These are phyloP conservation scores for Sordariomycetes sp. DNA, from an alignment of 2,329 filamentous ascomycete genomes.

Conservation along the genomic window DNA sequence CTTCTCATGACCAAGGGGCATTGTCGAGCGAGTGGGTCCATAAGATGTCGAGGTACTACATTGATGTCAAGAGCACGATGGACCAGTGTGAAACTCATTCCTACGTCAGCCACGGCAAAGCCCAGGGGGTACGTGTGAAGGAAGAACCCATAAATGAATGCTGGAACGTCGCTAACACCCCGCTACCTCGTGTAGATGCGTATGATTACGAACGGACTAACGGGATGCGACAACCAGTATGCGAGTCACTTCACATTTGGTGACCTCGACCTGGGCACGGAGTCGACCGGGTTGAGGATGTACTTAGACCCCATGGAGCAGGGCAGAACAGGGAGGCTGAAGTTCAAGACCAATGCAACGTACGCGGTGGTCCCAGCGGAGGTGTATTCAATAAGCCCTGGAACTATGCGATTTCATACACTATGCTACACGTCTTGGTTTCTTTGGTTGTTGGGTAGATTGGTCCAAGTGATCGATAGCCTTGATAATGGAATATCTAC, in stretches of 20 bases:
- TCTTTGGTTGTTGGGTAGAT: too few species aligned
- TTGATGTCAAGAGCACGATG: constrained; percentile 38
- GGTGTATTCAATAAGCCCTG: not conserved
- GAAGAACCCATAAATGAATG: not conserved
- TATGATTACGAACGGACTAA: constrained; percentile 3
- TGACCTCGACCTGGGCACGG: constrained; percentile 20
- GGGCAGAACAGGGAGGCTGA: not conserved
- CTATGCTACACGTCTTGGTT: too few species aligned
- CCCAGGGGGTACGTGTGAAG: constrained; percentile 8
- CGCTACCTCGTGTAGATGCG: not conserved
- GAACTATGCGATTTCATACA: not conserved
- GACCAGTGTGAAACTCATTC: constrained; percentile 22
- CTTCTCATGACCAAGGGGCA: constrained; percentile 20
- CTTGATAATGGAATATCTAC: not conserved
- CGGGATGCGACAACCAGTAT: constrained; percentile 3
- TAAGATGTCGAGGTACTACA: constrained; percentile 23
- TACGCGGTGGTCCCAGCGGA: not conserved
- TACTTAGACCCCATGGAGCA: constrained; percentile 21
- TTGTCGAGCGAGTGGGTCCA: constrained; percentile 13
- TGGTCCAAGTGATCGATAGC: too few species aligned
- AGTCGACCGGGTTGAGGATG: constrained; percentile 16
- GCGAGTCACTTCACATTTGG: constrained; percentile 25
- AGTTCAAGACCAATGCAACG: not conserved
- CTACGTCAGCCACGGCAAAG: constrained; percentile 31
- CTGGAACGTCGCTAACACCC: not conserved